These are phyloP conservation scores for Diaporthe velutina DNA, from an alignment of 2,329 filamentous ascomycete species.

Conservation along the genomic window DNA sequence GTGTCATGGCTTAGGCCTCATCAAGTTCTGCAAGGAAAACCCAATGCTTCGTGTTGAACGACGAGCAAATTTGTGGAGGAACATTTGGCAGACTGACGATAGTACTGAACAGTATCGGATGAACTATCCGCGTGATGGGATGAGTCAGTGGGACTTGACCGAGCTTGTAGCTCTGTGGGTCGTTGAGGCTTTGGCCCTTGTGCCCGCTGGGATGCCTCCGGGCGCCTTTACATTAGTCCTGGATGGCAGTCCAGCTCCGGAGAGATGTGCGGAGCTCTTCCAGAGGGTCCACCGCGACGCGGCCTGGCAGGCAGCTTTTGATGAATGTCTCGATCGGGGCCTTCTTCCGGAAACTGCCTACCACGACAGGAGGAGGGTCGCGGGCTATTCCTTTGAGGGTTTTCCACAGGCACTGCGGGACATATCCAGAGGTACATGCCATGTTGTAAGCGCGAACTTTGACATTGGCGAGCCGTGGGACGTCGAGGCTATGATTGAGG, in stretches of 20 bases:
- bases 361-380: background rate
- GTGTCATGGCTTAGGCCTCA: conserved; percentile 1
- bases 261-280: background rate
- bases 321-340: background rate
- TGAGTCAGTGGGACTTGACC: background rate
- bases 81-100: background rate
- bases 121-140: no score
- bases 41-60: background rate
- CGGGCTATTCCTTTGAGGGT: background rate
- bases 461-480: background rate
- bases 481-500: conserved; percentile 1
- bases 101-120: no score
- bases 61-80: background rate
- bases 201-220: background rate
- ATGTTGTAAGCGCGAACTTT: conserved; percentile 7
- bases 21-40: conserved; percentile 2
- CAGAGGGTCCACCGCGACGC: conserved; percentile 6
- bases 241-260: background rate
- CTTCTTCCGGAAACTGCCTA: background rate
- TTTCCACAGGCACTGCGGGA: conserved; percentile 7
- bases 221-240: conserved; percentile 1
- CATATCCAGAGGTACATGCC: background rate
- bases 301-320: background rate
- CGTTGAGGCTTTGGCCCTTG: conserved; percentile 3
- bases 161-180: background rate